Percentiles rank a stretch among this genome's conserved stretches.
Evolutionary conservation across 108 stramenopile genomes (phyloP).

Genomic region (Nitzschia sp.): DNA sequence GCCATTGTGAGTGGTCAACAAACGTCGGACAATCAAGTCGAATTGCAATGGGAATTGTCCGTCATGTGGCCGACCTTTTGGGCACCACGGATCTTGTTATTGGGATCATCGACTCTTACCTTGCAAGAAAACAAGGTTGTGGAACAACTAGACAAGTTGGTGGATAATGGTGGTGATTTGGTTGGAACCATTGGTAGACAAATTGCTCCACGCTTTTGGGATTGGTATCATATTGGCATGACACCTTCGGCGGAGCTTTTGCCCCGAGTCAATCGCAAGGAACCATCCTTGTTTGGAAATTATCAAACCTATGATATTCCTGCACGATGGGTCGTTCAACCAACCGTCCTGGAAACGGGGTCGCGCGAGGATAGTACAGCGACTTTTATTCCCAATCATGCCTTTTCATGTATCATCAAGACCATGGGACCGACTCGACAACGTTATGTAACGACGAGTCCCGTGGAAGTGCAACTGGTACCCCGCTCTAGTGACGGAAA

Average conservation of each 20-base stretch:
- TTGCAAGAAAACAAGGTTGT: conserved; percentile 38
- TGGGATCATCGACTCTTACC: conserved; percentile 56
- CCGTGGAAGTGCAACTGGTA: conserved; percentile 66
- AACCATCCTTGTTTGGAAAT: conserved; percentile 36
- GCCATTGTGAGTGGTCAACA: conserved; percentile 63
- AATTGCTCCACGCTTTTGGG: conserved; percentile 81
- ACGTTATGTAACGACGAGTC: conserved; percentile 63
- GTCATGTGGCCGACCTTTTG: conserved; percentile 80
- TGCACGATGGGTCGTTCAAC: conserved; percentile 53
- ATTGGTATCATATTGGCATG: conserved; percentile 88
- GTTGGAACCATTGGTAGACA: conserved; percentile 49
- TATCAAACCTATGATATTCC: conserved; percentile 70
- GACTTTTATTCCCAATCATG: conserved; percentile 72
- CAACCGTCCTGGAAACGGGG: conserved; percentile 64
- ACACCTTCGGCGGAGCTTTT: conserved; percentile 72
- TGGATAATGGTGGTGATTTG: conserved; percentile 48
- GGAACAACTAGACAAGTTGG: conserved; percentile 52
- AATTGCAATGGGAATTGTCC: conserved; percentile 74
- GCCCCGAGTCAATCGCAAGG: conserved; percentile 30
- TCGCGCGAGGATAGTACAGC: conserved; percentile 56
- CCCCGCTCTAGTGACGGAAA: conserved; percentile 12
- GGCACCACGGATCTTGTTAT: conserved; percentile 68
- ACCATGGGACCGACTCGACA: conserved; percentile 79
- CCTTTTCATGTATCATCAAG: conserved; percentile 75
- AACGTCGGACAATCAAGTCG: conserved; percentile 24